Evolutionary conservation across 164 flowering plant species (phyloP), one percentile per base, ranked within the genome.

Genomic region (Litsea cubeba): DNA sequence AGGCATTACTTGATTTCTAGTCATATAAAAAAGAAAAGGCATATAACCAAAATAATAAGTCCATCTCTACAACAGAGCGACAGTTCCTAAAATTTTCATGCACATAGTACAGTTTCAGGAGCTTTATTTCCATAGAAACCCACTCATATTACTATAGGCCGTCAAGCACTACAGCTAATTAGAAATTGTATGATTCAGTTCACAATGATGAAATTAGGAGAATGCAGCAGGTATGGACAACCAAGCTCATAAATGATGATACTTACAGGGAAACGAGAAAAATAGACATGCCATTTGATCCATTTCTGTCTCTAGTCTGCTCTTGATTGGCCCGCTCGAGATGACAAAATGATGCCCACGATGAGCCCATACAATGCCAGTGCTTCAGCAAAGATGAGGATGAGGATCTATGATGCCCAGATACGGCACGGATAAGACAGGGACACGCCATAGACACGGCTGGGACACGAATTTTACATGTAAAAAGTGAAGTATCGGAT

Each of bases 331-430:
- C 95, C 93, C 76, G 95, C 93, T 73, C 93, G 85, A 63, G 95
- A 91, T 18, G 93, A 91, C 58, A 91, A 87, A 82, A 91, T 91
- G 81, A 91, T 91, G 74, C 95, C 95, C 69, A 91, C 95, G 80
- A 91, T 89, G 75, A 91, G 90, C 23, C 95, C 95, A 71, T 91
- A 91, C 40, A 91, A 74, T 28, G 93, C 95, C 71, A 90, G 83
- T 0, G 95, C 95, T 83, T 90, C 95, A 75, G 95, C 95, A 78
- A 91, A 91, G 76, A 91, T 91, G 76, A 91, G 95, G 79, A 91
- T 91, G 72, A 91, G n/a, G n/a, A n/a, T n/a, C n/a, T n/a, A n/a
- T n/a, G n/a, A n/a, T n/a, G n/a, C n/a, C n/a, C n/a, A n/a, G n/a
- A n/a, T n/a, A n/a, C n/a, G n/a, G n/a, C n/a, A n/a, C n/a, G n/a